Evolutionary conservation across 805 yeast genomes (phyloP), one percentile per base, ranked within the genome.

Genomic region (Lipomyces anomalus): DNA sequence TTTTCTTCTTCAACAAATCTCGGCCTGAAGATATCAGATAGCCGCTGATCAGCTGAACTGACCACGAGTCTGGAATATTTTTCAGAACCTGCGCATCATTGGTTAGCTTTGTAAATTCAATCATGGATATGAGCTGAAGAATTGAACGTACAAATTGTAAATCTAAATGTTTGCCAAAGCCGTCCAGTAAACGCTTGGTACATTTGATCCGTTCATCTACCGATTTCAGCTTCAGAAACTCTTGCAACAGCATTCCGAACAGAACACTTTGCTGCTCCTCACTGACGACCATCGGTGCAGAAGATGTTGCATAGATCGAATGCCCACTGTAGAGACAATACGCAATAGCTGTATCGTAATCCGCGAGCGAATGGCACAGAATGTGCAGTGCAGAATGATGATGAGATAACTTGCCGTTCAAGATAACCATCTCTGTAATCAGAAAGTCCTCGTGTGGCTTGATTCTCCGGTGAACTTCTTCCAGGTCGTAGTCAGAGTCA

Each of bases 311-410:
- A 21, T 48, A 50, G 20, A 48, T 44, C 11, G 53, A 45, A 40
- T 50, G 46, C 4, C 53, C 57, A 4, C 64, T 65, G 20, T 55
- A 41, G 36, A 50, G 36, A 35, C 69, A 64, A 41, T 60, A 68
- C 28, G 60, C 57, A 5, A 67, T 47, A 2, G 68, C 61, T 3
- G 63, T 53, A 4, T 57, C 53, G 44, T 58, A 69, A 39, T 68
- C 72, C 1, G 60, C 53, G 11, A 65, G 46, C 1, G 52, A 48
- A n/a, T 46, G 50, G 37, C 64, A 60, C 35, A 68, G 55, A 20
- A 61, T 52, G 17, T 59, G 60, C 26, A 68, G 40, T 22, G 66
- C 55, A 29, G 61, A 57, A 32, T 58, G 64, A 44, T 65, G 67
- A 6, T 59, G 38, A 35, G 48, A 40, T 16, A 65, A 46, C 6